Percentiles rank a stretch among this genome's conserved stretches.
phyloP scores from a whole-genome alignment of 1,284 basidiomycete species.

The Cryptococcus sp. region DNA sequence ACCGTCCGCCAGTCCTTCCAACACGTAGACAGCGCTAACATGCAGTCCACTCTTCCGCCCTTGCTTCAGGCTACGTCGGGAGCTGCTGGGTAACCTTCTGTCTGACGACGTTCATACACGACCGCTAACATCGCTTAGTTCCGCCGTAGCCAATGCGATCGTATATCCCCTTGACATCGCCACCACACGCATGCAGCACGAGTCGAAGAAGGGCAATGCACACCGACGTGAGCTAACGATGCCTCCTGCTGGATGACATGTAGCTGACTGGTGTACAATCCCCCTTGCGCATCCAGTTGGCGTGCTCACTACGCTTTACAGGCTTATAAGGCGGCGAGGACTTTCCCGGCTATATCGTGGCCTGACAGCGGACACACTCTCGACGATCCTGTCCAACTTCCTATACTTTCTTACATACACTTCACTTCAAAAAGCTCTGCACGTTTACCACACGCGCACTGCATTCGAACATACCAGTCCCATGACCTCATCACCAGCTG shows the following conservation, averaged over 20 bases:
- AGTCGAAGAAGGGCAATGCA: slow-evolving; percentile 7
- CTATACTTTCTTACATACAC: slow-evolving; percentile 52
- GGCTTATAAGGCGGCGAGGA: slow-evolving; percentile 28
- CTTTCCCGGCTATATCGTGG: slow-evolving; percentile 46
- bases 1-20: not conserved
- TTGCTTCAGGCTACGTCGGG: slow-evolving; percentile 56
- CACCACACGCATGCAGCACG: slow-evolving; percentile 51
- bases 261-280: slow-evolving; percentile 12
- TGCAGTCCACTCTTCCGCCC: slow-evolving; percentile 50
- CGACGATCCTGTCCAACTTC: slow-evolving; percentile 53
- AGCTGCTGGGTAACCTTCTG: slow-evolving; percentile 43
- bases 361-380: slow-evolving; percentile 52
- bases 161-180: slow-evolving; percentile 58
- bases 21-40: slow-evolving; percentile 10
- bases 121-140: slow-evolving; percentile 23
- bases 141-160: slow-evolving; percentile 53
- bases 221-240: slow-evolving; percentile 23
- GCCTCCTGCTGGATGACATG: not conserved
- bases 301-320: slow-evolving; percentile 26
- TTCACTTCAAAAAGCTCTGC: slow-evolving; percentile 33
- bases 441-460: slow-evolving; percentile 18
- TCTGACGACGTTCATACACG: not conserved
- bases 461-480: slow-evolving; percentile 1
- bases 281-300: slow-evolving; percentile 18
- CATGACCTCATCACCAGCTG: slow-evolving; percentile 23